Conservation (phyloP, 2,329 filamentous ascomycete genomes). For the Fusarium sp. region DNA sequence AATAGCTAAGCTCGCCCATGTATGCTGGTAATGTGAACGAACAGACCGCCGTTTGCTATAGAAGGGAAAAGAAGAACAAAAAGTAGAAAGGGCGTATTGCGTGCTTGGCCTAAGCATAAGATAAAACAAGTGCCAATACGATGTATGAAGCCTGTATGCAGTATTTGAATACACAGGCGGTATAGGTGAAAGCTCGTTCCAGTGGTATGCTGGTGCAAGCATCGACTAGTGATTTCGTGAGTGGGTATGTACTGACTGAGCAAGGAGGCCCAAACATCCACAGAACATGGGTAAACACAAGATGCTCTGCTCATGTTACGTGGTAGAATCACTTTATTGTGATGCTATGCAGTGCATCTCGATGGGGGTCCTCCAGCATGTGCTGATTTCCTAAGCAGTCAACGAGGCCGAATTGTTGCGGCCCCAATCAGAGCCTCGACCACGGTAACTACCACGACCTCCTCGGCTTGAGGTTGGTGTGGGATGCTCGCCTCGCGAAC, state of each 20-base stretch:
- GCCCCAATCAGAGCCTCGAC: conserved; percentile 56
- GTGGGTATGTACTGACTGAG: conserved; percentile 9
- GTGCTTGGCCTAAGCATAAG: conserved; percentile 3
- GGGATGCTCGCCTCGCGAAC: conserved; percentile 44
- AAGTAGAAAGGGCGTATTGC: background rate
- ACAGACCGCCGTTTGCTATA: conserved; percentile 25
- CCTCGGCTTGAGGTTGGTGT: conserved; percentile 46
- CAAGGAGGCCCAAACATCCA: conserved; percentile 9
- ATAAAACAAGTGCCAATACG: conserved; percentile 3
- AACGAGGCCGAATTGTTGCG: conserved; percentile 47
- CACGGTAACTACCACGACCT: conserved; percentile 55
- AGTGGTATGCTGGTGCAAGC: background rate
- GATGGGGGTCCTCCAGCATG: conserved; percentile 26
- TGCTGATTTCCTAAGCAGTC: conserved; percentile 37
- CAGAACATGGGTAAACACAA: conserved; percentile 15
- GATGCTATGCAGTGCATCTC: conserved; percentile 14
- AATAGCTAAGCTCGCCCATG: conserved; percentile 17
- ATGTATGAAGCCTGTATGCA: conserved; percentile 6
- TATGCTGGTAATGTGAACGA: conserved; percentile 16
- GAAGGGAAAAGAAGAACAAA: conserved; percentile 10
- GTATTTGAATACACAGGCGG: conserved; percentile 5
- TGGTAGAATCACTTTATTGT: conserved; percentile 27
- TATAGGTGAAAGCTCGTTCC: conserved; percentile 10
- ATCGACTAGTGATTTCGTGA: conserved; percentile 1
- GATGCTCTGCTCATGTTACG: conserved; percentile 39